Base-by-base conservation (phyloP, 768 basidiomycete genomes). In the Nidularia sp. region DNA sequence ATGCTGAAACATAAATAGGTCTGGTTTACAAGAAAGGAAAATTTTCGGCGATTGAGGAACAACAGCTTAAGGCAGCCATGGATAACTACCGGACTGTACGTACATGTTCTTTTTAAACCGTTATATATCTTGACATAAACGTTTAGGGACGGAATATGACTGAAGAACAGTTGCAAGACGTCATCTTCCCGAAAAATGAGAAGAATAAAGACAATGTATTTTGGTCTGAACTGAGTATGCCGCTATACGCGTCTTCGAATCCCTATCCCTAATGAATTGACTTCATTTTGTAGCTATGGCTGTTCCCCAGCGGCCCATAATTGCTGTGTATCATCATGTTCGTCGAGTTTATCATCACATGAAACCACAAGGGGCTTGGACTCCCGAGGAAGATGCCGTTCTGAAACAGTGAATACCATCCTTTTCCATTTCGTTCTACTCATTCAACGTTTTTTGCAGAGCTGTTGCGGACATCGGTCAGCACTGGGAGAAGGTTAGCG, bases 11-110 rank as follows among this genome's bases (percentile, higher is more conserved):
- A 45, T 45, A 10, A 54, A 22, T 52, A 92, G 90, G 89, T 33
- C 78, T 93, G n/a, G 78, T 88, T 2, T 92, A 90, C 66, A 91
- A 86, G 70, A 91, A 91, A 66, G 90, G 90, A 10, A 92, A 90
- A 62, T 93, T 93, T 60, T 90, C 89, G 25, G 80, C 85, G 0
- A 83, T 83, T 41, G 90, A 93, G 61, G 86, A 84, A 52, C 76
- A 82, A 25, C 84, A 85, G 55, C 66, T 92, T 1, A 76, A 70
- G 55, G 65, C 67, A 10, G 90, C 89, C 5, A 83, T 93, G 34
- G 82, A 86, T 51, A 66, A 69, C 6, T 90, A 84, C 62, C 77
- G 78, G 50, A 58, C 66, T 15, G 88, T 88, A 59, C 46, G 84
- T 71, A 15, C 45, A 32, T 36, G 39, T n/a, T n/a, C n/a, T n/a